A percentile compares a stretch with the other conserved stretches of the same genome.
Evolutionary conservation across 257 asterid species (phyloP).

Genomic region (Ophiorrhiza pumila): DNA sequence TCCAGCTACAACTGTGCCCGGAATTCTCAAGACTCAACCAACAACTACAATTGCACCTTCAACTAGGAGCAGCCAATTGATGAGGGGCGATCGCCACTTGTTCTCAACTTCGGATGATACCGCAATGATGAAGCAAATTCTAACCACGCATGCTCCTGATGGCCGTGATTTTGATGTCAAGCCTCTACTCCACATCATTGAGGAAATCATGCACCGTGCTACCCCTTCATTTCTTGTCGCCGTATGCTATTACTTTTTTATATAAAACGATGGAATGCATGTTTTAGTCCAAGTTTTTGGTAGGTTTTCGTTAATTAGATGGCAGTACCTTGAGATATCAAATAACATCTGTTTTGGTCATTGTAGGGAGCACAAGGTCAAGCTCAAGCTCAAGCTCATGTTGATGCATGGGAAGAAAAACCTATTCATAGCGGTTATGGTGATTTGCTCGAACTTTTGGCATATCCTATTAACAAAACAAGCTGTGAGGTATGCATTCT

Average conservation of each 20-base stretch:
- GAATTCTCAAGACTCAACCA: background rate
- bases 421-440: conserved; percentile 27
- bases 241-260: background rate
- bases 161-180: conserved; percentile 50
- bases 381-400: conserved; percentile 23
- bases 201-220: conserved; percentile 55
- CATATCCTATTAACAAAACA: conserved; percentile 67
- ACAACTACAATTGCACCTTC: conserved; percentile 11
- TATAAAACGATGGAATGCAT: too few species aligned
- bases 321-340: background rate
- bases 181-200: conserved; percentile 48
- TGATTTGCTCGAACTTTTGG: conserved; percentile 49
- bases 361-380: conserved; percentile 29
- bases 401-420: conserved; percentile 36
- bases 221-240: conserved; percentile 25
- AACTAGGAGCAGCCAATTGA: conserved; percentile 17
- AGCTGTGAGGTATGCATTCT: conserved; percentile 49
- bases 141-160: conserved; percentile 49
- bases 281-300: background rate
- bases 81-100: conserved; percentile 39
- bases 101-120: conserved; percentile 48
- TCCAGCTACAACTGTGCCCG: conserved; percentile 11
- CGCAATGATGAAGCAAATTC: conserved; percentile 49
- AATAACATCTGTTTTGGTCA: background rate
- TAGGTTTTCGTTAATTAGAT: too few species aligned